Percentiles rank a stretch among this genome's conserved stretches.
phyloP scores from a whole-genome alignment of 768 basidiomycete genomes.

The Termitomyces sp. region DNA sequence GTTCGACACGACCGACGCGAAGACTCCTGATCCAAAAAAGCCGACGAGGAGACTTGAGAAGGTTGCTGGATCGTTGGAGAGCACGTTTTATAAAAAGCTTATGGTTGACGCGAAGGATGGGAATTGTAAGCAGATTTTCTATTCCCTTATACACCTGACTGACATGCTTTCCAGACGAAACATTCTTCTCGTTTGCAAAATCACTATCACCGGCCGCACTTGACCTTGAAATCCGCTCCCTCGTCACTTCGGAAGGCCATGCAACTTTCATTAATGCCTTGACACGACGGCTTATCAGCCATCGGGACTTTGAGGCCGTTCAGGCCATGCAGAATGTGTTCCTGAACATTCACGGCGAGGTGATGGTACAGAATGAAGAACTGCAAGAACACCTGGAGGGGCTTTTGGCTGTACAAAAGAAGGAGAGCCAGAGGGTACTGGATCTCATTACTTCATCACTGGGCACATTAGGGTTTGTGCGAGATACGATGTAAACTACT shows the following conservation, averaged over 20 bases:
- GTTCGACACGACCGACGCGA: constrained; percentile 57
- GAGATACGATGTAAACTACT: constrained; percentile 51
- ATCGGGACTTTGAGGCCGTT: constrained; percentile 92
- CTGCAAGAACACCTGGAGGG: constrained; percentile 51
- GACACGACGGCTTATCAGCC: constrained; percentile 66
- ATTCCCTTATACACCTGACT: neutral
- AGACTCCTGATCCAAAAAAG: constrained; percentile 34
- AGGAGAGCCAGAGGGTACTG: constrained; percentile 75
- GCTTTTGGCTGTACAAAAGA: constrained; percentile 63
- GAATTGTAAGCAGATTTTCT: constrained; percentile 56
- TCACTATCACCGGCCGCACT: constrained; percentile 85
- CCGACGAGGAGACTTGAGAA: constrained; percentile 53
- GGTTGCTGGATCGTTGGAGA: constrained; percentile 48
- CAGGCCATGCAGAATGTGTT: constrained; percentile 86
- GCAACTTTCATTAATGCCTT: constrained; percentile 72
- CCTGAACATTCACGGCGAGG: constrained; percentile 80
- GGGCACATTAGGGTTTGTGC: constrained; percentile 74
- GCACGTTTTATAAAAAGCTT: constrained; percentile 70
- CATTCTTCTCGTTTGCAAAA: constrained; percentile 83
- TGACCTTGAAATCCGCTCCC: constrained; percentile 85
- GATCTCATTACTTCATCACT: constrained; percentile 72
- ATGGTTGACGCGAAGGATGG: constrained; percentile 49
- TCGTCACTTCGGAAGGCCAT: constrained; percentile 63
- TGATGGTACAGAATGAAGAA: constrained; percentile 69
- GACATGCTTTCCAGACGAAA: constrained; percentile 51